Base-by-base conservation (phyloP, 345 rosid genomes). In the Acer campestre region DNA sequence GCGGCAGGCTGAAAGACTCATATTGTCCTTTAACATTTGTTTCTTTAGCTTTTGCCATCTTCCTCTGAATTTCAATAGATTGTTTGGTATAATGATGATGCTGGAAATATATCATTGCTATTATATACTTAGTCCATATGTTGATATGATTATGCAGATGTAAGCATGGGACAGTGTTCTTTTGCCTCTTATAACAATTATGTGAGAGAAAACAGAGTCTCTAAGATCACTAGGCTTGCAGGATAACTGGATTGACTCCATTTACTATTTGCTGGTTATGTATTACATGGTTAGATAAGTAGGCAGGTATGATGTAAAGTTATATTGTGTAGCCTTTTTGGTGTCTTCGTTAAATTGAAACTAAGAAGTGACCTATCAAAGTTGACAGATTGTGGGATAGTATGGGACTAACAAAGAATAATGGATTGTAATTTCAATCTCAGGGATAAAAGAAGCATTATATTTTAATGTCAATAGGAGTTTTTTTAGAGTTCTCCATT, bases 331-430 rank as follows among this genome's bases (percentile, higher is more conserved):
- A 53, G 7, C 46, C 51, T 51, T 25, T 10, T 53, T 70, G 42
- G 59, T 17, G 56, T 17, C 61, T 56, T 25, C 35, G 49, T 56
- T 25, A 9, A 49, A 9, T 51, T 53, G 17, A 42, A 70, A 70
- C 25, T 51, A 53, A 53, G 42, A 68, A 56, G 27, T 14, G 7
- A 56, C 7, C 25, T 8, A n/a, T 70, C 25, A 70, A 70, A 25
- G 31, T 70, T 51, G 61, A 70, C 62, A 70, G 74, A 53, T 53
- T 70, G 44, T 23, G 3, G 46, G 74, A 70, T 27, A 20, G 46
- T 40, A 67, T 25, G 29, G 46, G 62, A 70, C 46, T 8, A 70
- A 53, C 44, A 12, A 31, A 53, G 74, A 49, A 5, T 44, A 4
- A 8, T 25, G 25, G 62, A 17, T 70, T 51, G 17, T 53, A 53